Evolutionary conservation across 176 grass and related monocot genomes (phyloP).

Genomic region (Chloris gayana): DNA sequence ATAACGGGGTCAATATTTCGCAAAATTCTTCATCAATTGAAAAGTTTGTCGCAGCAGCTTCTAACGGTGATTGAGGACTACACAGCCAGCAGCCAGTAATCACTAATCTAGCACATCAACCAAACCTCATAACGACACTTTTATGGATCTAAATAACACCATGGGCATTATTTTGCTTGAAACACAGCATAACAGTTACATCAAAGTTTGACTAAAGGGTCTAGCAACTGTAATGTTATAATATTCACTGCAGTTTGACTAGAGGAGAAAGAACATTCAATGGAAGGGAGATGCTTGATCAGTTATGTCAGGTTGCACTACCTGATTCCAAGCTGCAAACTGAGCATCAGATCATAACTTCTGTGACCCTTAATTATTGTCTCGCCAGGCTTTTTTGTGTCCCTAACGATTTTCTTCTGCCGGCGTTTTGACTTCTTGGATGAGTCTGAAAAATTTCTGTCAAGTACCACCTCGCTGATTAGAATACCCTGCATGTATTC

Average conservation of each 20-base stretch:
- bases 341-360: conserved; percentile 97
- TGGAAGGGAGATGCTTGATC: neutral
- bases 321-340: conserved; percentile 98
- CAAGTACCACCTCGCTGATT: conserved; percentile 87
- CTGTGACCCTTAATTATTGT: conserved; percentile 95
- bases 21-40: conserved; percentile 4
- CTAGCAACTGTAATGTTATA: neutral
- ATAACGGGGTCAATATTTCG: conserved; percentile 20
- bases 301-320: conserved; percentile 31
- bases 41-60: neutral
- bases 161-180: neutral
- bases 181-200: conserved; percentile 9
- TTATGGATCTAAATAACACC: neutral
- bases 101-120: conserved; percentile 10
- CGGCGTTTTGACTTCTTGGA: conserved; percentile 79
- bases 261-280: neutral
- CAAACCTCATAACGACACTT: conserved; percentile 6
- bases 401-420: conserved; percentile 77
- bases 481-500: conserved; percentile 99
- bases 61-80: neutral
- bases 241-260: neutral
- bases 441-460: conserved; percentile 64
- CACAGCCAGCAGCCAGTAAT: neutral
- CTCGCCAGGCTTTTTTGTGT: conserved; percentile 85
- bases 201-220: neutral